These are phyloP conservation scores for Zopfia rhizophila DNA, from an alignment of 2,329 filamentous ascomycete genomes.

Conservation along the genomic window DNA sequence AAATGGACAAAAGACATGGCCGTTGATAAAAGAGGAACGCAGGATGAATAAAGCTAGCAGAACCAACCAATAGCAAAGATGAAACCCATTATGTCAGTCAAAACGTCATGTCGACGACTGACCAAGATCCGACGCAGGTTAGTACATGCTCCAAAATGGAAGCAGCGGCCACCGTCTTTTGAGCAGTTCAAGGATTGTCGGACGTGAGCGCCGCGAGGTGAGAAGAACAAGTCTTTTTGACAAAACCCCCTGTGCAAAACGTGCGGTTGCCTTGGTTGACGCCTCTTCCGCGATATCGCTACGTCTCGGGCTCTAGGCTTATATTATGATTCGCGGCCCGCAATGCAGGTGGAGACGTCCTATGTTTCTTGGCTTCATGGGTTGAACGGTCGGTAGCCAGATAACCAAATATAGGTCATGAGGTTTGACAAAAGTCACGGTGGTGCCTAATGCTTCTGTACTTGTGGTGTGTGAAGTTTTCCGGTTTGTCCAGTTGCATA, in stretches of 20 bases:
- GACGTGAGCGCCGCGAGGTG: conserved; percentile 13
- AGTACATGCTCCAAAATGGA: conserved; percentile 18
- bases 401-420: conserved; percentile 8
- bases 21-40: conserved; percentile 10
- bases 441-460: conserved; percentile 29
- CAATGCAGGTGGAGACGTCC: conserved; percentile 19
- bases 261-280: conserved; percentile 43
- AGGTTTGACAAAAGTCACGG: conserved; percentile 16
- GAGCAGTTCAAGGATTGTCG: conserved; percentile 27
- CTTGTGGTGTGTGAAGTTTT: conserved; percentile 11
- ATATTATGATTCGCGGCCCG: conserved; percentile 33
- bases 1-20: conserved; percentile 15
- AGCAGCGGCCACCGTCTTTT: conserved; percentile 36
- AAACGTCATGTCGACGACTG: conserved; percentile 15
- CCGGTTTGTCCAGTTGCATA: conserved; percentile 9
- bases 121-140: conserved; percentile 15
- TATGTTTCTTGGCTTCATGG: conserved; percentile 28
- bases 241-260: conserved; percentile 19
- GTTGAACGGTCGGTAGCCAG: conserved; percentile 7
- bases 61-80: conserved; percentile 30
- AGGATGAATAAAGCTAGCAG: conserved; percentile 14
- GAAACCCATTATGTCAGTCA: conserved; percentile 18
- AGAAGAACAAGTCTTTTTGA: conserved; percentile 11
- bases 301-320: conserved; percentile 16
- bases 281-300: conserved; percentile 30